Conservation (phyloP, 306 rosid genomes). For the Nissolia schottii region DNA sequence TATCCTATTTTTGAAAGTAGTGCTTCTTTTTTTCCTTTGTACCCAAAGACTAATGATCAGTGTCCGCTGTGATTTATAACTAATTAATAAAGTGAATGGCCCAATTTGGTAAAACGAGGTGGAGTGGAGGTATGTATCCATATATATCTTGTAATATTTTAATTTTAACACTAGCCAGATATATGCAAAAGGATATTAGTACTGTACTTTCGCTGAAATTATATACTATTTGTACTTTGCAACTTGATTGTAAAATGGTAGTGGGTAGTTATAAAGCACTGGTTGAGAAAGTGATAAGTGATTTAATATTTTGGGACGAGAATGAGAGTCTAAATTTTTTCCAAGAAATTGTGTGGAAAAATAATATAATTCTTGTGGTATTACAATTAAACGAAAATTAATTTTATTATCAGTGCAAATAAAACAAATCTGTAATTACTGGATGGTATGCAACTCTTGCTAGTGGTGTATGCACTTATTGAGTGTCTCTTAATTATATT, state of each 20-base stretch:
- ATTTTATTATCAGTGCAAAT: no score
- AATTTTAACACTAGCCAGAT: not conserved
- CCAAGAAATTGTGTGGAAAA: no score
- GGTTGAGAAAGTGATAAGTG: no score
- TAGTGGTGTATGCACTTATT: no score
- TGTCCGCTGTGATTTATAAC: conserved; percentile 11
- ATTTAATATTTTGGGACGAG: no score
- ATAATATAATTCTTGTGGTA: no score
- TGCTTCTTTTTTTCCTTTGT: conserved; percentile 26
- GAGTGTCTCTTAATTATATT: no score
- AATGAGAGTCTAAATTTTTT: no score
- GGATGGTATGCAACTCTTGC: conserved; percentile 14
- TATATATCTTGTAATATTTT: not conserved
- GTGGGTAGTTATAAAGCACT: not conserved
- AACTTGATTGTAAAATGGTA: conserved; percentile 17
- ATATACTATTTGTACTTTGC: not conserved
- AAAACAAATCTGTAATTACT: no score
- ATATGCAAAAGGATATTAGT: not conserved
- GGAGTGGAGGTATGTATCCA: conserved; percentile 15
- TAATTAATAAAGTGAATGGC: conserved; percentile 3
- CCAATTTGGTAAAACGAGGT: conserved; percentile 22
- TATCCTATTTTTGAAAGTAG: conserved; percentile 26
- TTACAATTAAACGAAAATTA: no score
- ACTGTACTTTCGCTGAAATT: conserved; percentile 13
- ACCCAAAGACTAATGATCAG: conserved; percentile 19